Base-by-base conservation (phyloP, 371 early-diverging fungal species). In the Zychaea mexicana region DNA sequence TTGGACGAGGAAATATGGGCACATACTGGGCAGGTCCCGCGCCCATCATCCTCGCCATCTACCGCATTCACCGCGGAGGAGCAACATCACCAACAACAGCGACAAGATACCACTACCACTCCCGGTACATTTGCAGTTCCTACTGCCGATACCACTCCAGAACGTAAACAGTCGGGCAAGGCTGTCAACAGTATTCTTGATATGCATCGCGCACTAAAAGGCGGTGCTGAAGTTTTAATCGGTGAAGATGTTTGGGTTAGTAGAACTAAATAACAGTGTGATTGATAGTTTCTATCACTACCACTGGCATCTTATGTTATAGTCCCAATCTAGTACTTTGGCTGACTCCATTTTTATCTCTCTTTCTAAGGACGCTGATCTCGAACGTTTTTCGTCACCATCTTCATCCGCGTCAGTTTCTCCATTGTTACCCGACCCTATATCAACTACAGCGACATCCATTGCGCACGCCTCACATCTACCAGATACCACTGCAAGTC, bases 241-340 rank as follows among this genome's bases (percentile, higher is more conserved):
- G 84, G 83, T 2, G 80, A 82, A 7, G 85, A 85, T 69, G 63
- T 80, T 8, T 85, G 85, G 85, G 79, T 78, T 69, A 66, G 62
- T 49, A 39, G 3, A 6, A 52, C 0, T 31, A 46, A 31, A 24
- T 10, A 36, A 2, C 1, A 36, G 36, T 10, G 36, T 10, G 36
- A 36, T 36, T 36, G 36, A 36, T n/a, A n/a, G n/a, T n/a, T n/a
- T n/a, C n/a, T n/a, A n/a, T n/a, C n/a, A n/a, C n/a, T n/a, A n/a
- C n/a, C n/a, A n/a, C n/a, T n/a, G n/a, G n/a, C n/a, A n/a, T 49
- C 30, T 19, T 27, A 49, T 46, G 39, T 8, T 28, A 31, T 39
- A n/a, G n/a, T n/a, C n/a, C n/a, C n/a, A n/a, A n/a, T n/a, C n/a
- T n/a, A n/a, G n/a, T n/a, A n/a, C n/a, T n/a, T 33, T 33, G 33